Base-by-base conservation (phyloP, 768 basidiomycete species). In the Suillus plorans region DNA sequence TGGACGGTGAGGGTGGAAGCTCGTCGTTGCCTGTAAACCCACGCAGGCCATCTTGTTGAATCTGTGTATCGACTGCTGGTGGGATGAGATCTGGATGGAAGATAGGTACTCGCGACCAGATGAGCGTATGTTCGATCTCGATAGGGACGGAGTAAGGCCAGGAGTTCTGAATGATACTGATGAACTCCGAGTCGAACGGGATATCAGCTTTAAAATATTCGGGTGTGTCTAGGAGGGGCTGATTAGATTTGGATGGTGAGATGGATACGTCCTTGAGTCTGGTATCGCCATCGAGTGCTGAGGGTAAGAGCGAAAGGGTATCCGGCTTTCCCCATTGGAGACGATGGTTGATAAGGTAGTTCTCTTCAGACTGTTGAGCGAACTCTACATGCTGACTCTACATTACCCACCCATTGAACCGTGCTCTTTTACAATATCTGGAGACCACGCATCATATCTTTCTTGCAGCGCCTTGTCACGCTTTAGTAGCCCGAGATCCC, bases 91-190 rank as follows among this genome's bases (percentile, higher is more conserved):
- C 77, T 3, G 84, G 77, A 62, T 92, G 90, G 62, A 89, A 85
- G 63, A 94, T 82, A 3, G 91, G 90, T 3, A 92, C 72, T 18
- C 86, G 82, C 8, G 89, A 88, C 94, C 94, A 95, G 62, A 94
- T 82, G 25, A 94, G 76, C 28, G 83, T 82, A 73, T 94, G 91
- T 67, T 91, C 90, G 36, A 94, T 79, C 64, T 89, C 87, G 3
- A 83, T 70, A 3, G 92, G 92, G 13, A 93, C 92, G 81, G 91
- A 93, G 75, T 95, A 95, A 0, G 93, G 93, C 93, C 93, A 95
- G 72, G 94, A 92, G 70, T 94, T 93, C 69, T 80, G 87, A 55
- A 89, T 89, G 66, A 94, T 86, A 70, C 87, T 89, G 67, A 92
- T 78, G 61, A 85, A 78, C 42, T 85, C 78, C 14, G 80, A 77